Conservation (phyloP, 495 filamentous ascomycete genomes). For the Penicillium egyptiacum region DNA sequence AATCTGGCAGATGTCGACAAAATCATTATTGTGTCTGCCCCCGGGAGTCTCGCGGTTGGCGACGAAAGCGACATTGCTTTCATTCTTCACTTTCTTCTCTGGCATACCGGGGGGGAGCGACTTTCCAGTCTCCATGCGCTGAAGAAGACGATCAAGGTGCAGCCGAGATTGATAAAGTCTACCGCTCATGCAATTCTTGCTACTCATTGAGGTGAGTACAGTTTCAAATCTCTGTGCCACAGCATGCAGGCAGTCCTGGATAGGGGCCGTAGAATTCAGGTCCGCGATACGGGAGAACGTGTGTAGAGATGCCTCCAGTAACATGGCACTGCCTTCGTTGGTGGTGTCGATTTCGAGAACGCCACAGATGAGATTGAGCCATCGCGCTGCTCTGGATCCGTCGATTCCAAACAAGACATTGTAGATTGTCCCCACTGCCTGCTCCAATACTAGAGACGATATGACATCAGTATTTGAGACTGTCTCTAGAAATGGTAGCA, state of each 20-base stretch:
- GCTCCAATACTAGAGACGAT: conserved; percentile 55
- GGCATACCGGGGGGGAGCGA: background rate
- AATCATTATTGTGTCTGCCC: conserved; percentile 65
- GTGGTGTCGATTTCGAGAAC: conserved; percentile 8
- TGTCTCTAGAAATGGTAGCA: conserved; percentile 53
- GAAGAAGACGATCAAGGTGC: conserved; percentile 6
- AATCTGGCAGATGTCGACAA: conserved; percentile 57
- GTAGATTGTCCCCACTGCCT: conserved; percentile 55
- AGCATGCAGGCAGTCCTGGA: conserved; percentile 14
- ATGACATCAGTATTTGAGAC: conserved; percentile 54
- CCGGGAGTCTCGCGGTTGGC: conserved; percentile 18
- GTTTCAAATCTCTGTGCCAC: conserved; percentile 12
- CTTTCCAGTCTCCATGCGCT: conserved; percentile 15
- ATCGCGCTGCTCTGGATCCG: conserved; percentile 44
- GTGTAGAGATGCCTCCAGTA: conserved; percentile 13
- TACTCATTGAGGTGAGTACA: background rate
- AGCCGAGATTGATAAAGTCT: background rate
- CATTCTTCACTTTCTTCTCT: background rate
- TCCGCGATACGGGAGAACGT: conserved; percentile 19
- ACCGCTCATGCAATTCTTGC: background rate
- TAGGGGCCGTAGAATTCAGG: conserved; percentile 20
- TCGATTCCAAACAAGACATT: conserved; percentile 53
- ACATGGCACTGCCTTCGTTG: conserved; percentile 6
- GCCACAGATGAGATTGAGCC: conserved; percentile 39
- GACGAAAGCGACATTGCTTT: background rate